phyloP scores from a whole-genome alignment of 1,284 basidiomycete species.

The Earliella scabrosa region DNA sequence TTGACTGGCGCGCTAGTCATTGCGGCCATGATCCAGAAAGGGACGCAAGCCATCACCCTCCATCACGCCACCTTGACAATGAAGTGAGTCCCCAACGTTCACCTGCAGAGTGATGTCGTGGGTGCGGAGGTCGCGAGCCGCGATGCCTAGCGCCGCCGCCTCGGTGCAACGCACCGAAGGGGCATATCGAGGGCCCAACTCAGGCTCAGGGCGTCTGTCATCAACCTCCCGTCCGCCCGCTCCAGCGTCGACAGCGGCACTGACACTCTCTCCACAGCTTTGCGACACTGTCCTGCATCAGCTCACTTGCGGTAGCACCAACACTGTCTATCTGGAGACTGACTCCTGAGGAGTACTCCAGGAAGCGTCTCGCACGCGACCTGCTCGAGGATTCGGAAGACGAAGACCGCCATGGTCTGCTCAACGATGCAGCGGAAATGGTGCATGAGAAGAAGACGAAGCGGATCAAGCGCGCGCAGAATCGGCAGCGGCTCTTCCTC shows the following conservation, averaged over 20 bases:
- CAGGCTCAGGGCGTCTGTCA: too few relatives aligned
- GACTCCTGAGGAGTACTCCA: slow-evolving; percentile 28
- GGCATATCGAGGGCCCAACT: too few relatives aligned
- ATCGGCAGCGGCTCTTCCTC: slow-evolving; percentile 28
- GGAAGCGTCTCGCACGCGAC: slow-evolving; percentile 24
- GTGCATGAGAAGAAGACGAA: slow-evolving; percentile 18
- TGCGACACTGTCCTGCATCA: slow-evolving; percentile 35
- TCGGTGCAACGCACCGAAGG: too few relatives aligned
- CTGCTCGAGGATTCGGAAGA: slow-evolving; percentile 21
- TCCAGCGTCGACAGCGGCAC: too few relatives aligned
- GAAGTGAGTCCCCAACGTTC: slow-evolving; percentile 29
- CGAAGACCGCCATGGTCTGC: slow-evolving; percentile 15
- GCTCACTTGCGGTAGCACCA: slow-evolving; percentile 34
- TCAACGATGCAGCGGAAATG: slow-evolving; percentile 9
- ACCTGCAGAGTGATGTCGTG: too few relatives aligned
- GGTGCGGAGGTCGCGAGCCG: too few relatives aligned
- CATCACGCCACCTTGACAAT: slow-evolving; percentile 34
- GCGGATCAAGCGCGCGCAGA: slow-evolving; percentile 28
- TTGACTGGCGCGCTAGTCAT: slow-evolving; percentile 34
- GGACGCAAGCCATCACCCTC: slow-evolving; percentile 26
- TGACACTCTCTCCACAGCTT: too few relatives aligned
- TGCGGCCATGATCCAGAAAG: slow-evolving; percentile 35
- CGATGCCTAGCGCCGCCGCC: too few relatives aligned
- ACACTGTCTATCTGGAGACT: slow-evolving; percentile 35
- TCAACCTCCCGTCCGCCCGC: too few relatives aligned